These are phyloP conservation scores for Lachnellula hyalina DNA, from an alignment of 2,329 filamentous ascomycete genomes.

Conservation along the genomic window DNA sequence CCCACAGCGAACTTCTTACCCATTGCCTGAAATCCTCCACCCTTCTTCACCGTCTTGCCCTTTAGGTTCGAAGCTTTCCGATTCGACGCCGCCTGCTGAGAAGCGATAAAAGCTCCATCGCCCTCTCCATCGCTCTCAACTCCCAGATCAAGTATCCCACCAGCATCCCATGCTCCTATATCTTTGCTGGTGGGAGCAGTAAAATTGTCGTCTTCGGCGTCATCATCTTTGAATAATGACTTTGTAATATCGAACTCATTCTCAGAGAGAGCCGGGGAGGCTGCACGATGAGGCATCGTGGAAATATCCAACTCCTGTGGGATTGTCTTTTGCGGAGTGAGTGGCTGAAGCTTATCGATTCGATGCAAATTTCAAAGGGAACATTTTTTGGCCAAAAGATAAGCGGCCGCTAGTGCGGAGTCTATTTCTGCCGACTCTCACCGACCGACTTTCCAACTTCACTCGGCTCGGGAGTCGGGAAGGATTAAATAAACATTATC, in stretches of 20 bases:
- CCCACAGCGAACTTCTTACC: slow-evolving; percentile 42
- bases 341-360: slow-evolving; percentile 5
- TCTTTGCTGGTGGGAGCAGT: slow-evolving; percentile 31
- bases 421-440: not conserved
- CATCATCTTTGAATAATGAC: slow-evolving; percentile 63
- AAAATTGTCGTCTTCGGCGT: slow-evolving; percentile 41
- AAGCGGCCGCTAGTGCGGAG: not conserved
- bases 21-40: slow-evolving; percentile 96
- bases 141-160: slow-evolving; percentile 54
- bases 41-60: slow-evolving; percentile 84
- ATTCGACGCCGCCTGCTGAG: slow-evolving; percentile 81
- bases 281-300: slow-evolving; percentile 64
- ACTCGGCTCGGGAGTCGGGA: not conserved
- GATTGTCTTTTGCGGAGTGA: not conserved
- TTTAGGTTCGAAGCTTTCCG: slow-evolving; percentile 78
- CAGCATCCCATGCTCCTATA: slow-evolving; percentile 50
- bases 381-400: not conserved
- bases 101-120: slow-evolving; percentile 87
- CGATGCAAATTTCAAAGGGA: not conserved
- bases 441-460: not conserved
- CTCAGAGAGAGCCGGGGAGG: slow-evolving; percentile 81
- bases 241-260: slow-evolving; percentile 86
- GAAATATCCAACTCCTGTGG: not conserved
- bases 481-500: not conserved
- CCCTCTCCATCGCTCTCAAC: slow-evolving; percentile 55